A percentile compares a stretch with the other conserved stretches of the same genome.
phyloP scores from a whole-genome alignment of 139 green algal species.

The Zygnema circumcarinatum region DNA sequence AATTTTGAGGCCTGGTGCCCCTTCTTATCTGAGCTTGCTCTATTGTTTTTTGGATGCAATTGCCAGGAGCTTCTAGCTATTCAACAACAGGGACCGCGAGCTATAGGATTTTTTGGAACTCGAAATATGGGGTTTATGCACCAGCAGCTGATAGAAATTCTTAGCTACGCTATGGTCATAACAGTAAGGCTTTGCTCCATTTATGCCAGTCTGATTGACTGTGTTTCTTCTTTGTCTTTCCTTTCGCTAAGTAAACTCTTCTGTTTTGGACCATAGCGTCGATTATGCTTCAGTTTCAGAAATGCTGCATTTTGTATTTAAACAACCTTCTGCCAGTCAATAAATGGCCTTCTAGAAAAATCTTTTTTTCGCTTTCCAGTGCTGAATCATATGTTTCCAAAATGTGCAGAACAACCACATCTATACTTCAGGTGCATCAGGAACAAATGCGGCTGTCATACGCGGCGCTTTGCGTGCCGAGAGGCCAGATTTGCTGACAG shows the following conservation, averaged over 20 bases:
- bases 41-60: slow-evolving; percentile 5
- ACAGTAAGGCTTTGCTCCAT: slow-evolving; percentile 69
- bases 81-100: slow-evolving; percentile 87
- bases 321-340: no score
- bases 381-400: no score
- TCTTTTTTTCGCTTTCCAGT: no score
- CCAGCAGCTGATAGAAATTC: slow-evolving; percentile 97
- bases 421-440: slow-evolving; percentile 92
- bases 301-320: no score
- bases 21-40: not conserved
- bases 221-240: slow-evolving; percentile 7
- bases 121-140: slow-evolving; percentile 97
- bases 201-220: not conserved
- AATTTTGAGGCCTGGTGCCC: not conserved
- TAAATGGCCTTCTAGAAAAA: no score
- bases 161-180: slow-evolving; percentile 95
- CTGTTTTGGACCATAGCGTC: no score
- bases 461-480: slow-evolving; percentile 92
- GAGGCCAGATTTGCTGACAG: slow-evolving; percentile 89
- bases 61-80: slow-evolving; percentile 96
- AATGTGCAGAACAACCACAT: slow-evolving; percentile 89
- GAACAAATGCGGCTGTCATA: slow-evolving; percentile 98
- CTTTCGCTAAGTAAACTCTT: not conserved
- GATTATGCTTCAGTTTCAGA: no score
- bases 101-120: slow-evolving; percentile 97